Evolutionary conservation across 192 early-diverging fungal genomes (phyloP).

Genomic region (Pilobolus umbonatus): DNA sequence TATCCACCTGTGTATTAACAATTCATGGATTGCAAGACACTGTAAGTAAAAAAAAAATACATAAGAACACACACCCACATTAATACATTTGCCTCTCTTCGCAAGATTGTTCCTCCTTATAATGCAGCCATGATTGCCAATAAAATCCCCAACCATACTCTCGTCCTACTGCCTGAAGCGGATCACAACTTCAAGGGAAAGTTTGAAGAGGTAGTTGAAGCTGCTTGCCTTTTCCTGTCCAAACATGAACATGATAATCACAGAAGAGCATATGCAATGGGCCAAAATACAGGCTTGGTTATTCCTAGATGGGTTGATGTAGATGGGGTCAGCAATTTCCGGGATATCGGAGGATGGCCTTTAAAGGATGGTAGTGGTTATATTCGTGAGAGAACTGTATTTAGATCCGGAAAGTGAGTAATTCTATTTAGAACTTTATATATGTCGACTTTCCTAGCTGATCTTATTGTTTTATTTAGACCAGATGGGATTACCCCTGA

Average conservation of each 20-base stretch:
- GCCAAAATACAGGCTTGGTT: constrained; percentile 10
- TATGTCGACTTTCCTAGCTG: constrained; percentile 26
- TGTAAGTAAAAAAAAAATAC: constrained; percentile 30
- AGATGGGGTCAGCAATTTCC: constrained; percentile 51
- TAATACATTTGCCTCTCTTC: background rate
- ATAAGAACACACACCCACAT: background rate
- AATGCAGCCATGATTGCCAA: constrained; percentile 38
- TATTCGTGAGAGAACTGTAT: constrained; percentile 45
- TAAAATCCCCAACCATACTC: constrained; percentile 36
- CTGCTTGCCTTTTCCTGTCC: constrained; percentile 33
- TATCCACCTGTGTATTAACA: constrained; percentile 44
- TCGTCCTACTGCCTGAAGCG: constrained; percentile 38
- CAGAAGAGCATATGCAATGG: constrained; percentile 2
- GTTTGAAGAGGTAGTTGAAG: constrained; percentile 32
- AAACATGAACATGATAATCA: constrained; percentile 18
- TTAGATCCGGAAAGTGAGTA: constrained; percentile 46
- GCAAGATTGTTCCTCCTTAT: constrained; percentile 42
- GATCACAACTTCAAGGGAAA: constrained; percentile 45
- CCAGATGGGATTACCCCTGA: too few relatives aligned
- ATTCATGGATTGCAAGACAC: constrained; percentile 46
- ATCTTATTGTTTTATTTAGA: too few relatives aligned
- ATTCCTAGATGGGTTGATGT: constrained; percentile 42
- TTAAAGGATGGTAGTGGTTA: constrained; percentile 41
- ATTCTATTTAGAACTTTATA: constrained; percentile 16
- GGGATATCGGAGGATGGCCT: constrained; percentile 53